These are phyloP conservation scores for Solanum ossicruentum DNA, from an alignment of 257 asterid genomes.

Conservation along the genomic window DNA sequence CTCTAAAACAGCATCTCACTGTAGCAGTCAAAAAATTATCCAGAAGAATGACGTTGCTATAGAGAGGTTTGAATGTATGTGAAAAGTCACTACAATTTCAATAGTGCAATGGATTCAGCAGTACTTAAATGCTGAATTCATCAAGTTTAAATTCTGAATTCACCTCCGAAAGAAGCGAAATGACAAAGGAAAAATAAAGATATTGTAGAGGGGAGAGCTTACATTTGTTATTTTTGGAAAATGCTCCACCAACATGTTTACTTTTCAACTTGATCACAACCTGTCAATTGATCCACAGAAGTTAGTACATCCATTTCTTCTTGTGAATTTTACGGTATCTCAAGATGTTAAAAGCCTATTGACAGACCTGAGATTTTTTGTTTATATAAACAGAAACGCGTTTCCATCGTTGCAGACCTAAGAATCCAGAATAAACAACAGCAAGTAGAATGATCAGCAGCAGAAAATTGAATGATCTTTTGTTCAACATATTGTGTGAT, in stretches of 20 bases:
- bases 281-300: constrained; percentile 17
- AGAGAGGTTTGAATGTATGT: background rate
- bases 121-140: background rate
- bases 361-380: constrained; percentile 45
- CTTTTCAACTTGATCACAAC: constrained; percentile 52
- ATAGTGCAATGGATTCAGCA: background rate
- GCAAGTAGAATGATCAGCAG: background rate
- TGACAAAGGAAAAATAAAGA: background rate
- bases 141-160: background rate
- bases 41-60: background rate
- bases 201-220: constrained; percentile 7
- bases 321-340: background rate
- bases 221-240: constrained; percentile 70
- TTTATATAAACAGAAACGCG: constrained; percentile 50
- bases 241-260: constrained; percentile 71
- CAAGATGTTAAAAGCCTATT: background rate
- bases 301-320: background rate
- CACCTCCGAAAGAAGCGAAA: background rate
- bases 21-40: background rate
- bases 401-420: constrained; percentile 66
- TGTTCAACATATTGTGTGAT: background rate
- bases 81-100: background rate
- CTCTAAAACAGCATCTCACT: background rate
- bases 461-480: background rate
- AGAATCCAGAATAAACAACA: background rate